Evolutionary conservation across 2,329 filamentous ascomycete species (phyloP).

Genomic region (Calonectria pteridis): DNA sequence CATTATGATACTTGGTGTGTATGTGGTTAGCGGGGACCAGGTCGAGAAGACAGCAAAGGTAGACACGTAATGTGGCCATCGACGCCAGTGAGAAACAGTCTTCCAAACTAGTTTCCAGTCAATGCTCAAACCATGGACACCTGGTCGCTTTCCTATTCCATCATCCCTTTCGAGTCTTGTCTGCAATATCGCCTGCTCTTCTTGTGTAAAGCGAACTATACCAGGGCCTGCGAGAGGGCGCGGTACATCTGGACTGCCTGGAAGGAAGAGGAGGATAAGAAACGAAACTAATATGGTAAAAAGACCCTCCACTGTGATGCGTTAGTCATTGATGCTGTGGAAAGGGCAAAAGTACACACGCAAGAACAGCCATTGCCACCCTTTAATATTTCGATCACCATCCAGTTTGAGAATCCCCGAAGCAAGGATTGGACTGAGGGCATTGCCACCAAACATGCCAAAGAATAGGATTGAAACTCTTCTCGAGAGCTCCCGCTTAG

Average conservation of each 20-base stretch:
- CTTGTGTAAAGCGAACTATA: slow-evolving; percentile 51
- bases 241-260: slow-evolving; percentile 56
- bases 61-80: slow-evolving; percentile 63
- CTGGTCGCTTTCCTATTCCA: slow-evolving; percentile 40
- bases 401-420: slow-evolving; percentile 61
- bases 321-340: neutral
- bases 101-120: slow-evolving; percentile 55
- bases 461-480: slow-evolving; percentile 65
- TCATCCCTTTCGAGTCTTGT: slow-evolving; percentile 51
- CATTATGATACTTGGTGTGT: slow-evolving; percentile 48
- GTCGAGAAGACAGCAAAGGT: slow-evolving; percentile 65
- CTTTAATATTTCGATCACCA: slow-evolving; percentile 53
- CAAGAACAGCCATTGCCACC: slow-evolving; percentile 66
- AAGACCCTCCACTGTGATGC: slow-evolving; percentile 56
- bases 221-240: slow-evolving; percentile 53
- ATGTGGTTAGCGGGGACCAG: slow-evolving; percentile 65
- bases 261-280: slow-evolving; percentile 56
- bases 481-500: slow-evolving; percentile 57
- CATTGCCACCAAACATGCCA: slow-evolving; percentile 65
- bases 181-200: slow-evolving; percentile 51
- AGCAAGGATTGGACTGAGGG: slow-evolving; percentile 61
- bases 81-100: slow-evolving; percentile 57
- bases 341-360: slow-evolving; percentile 45
- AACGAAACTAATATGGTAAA: slow-evolving; percentile 57
- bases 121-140: slow-evolving; percentile 51